Evolutionary conservation across 2,329 filamentous ascomycete species (phyloP).

Genomic region (Mariannaea sp.): DNA sequence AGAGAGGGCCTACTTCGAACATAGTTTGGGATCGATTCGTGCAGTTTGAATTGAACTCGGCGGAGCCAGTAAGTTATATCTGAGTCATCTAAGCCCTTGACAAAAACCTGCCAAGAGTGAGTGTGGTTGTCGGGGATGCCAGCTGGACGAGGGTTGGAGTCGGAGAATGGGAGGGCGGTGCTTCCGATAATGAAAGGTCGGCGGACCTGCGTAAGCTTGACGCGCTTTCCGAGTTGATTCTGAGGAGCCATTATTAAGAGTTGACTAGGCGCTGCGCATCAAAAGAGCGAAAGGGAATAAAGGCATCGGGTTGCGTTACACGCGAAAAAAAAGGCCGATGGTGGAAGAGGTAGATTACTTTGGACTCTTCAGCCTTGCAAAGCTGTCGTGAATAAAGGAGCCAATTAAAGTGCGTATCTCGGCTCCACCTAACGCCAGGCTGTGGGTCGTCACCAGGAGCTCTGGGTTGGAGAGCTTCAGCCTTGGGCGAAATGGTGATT

Average conservation of each 20-base stretch:
- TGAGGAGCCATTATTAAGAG: slow-evolving; percentile 59
- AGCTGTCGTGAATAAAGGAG: not conserved
- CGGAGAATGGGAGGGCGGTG: slow-evolving; percentile 79
- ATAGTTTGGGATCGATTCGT: slow-evolving; percentile 94
- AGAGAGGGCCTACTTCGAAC: slow-evolving; percentile 66
- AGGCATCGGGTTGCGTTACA: no score
- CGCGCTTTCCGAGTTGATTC: slow-evolving; percentile 63
- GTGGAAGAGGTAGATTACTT: slow-evolving; percentile 10
- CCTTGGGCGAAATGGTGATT: slow-evolving; percentile 36
- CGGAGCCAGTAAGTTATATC: slow-evolving; percentile 95
- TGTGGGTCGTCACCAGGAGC: not conserved
- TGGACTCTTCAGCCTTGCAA: slow-evolving; percentile 20
- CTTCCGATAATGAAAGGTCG: slow-evolving; percentile 76
- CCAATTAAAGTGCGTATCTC: slow-evolving; percentile 6
- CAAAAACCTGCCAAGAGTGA: slow-evolving; percentile 94
- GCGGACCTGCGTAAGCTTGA: slow-evolving; percentile 67
- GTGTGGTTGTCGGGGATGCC: slow-evolving; percentile 88
- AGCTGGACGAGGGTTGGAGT: slow-evolving; percentile 77
- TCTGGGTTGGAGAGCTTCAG: slow-evolving; percentile 19
- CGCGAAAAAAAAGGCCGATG: not conserved
- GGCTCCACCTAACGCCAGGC: not conserved
- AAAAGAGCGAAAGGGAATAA: not conserved
- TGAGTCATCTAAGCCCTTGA: slow-evolving; percentile 85
- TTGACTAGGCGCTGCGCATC: not conserved
- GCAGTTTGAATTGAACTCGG: slow-evolving; percentile 96